Percentiles rank a stretch among this genome's conserved stretches.
These are phyloP conservation scores for Trichocladium uniseriatum DNA, from an alignment of 495 filamentous ascomycete genomes.

Conservation along the genomic window DNA sequence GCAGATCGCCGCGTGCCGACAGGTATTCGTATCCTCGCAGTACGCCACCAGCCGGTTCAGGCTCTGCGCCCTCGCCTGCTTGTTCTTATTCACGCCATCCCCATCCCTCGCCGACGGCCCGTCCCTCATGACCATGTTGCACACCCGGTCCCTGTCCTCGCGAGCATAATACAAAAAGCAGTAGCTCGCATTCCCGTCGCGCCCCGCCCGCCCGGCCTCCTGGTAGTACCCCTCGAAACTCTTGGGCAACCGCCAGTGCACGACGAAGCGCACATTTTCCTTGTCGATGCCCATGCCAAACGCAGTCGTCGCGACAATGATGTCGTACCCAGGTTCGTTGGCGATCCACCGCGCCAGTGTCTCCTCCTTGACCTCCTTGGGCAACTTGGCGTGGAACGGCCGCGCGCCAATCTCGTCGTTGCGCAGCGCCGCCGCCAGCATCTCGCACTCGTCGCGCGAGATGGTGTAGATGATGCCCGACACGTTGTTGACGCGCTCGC, in stretches of 20 bases:
- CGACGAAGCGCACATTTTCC: slow-evolving; percentile 82
- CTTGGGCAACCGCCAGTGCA: slow-evolving; percentile 87
- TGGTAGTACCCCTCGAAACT: slow-evolving; percentile 94
- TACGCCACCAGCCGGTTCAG: slow-evolving; percentile 59
- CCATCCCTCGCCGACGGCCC: slow-evolving; percentile 26
- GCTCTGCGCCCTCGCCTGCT: slow-evolving; percentile 34
- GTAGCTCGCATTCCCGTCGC: slow-evolving; percentile 75
- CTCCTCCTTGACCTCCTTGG: slow-evolving; percentile 52
- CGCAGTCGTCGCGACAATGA: slow-evolving; percentile 89
- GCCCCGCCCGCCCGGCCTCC: slow-evolving; percentile 84
- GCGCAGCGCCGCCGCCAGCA: slow-evolving; percentile 55
- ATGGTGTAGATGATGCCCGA: slow-evolving; percentile 88
- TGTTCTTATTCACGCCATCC: slow-evolving; percentile 10
- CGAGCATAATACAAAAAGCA: slow-evolving; percentile 85
- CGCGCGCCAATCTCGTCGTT: slow-evolving; percentile 55
- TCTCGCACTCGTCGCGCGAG: slow-evolving; percentile 65
- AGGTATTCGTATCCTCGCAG: slow-evolving; percentile 64
- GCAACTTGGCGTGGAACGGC: slow-evolving; percentile 61
- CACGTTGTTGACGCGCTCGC: slow-evolving; percentile 52
- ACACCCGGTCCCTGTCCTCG: slow-evolving; percentile 69
- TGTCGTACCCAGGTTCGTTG: slow-evolving; percentile 64
- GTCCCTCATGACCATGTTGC: slow-evolving; percentile 45
- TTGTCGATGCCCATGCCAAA: slow-evolving; percentile 99
- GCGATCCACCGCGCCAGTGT: slow-evolving; percentile 65
- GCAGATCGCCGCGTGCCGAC: slow-evolving; percentile 68